Evolutionary conservation across 108 stramenopile species (phyloP).

Genomic region (Skeletonema costatum): DNA sequence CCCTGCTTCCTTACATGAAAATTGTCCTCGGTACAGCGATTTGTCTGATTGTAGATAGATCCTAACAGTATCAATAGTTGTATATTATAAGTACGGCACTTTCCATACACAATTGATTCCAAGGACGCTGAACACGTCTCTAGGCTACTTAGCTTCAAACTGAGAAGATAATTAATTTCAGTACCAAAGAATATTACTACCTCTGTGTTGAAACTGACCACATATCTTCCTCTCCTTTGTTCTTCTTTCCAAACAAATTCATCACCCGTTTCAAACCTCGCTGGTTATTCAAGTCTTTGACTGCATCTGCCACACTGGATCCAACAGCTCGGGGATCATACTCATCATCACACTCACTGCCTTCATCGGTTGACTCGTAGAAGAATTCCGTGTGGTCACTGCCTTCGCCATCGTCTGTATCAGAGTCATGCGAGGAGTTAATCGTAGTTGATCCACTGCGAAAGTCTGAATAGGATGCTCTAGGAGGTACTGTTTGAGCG

Average conservation of each 20-base stretch:
- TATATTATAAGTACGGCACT: too few species aligned
- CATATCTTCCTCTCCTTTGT: not conserved
- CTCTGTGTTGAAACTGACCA: not conserved
- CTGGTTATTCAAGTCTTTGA: slow-evolving; percentile 27
- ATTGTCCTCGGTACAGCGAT: too few species aligned
- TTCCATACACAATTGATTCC: too few species aligned
- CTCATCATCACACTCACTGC: not conserved
- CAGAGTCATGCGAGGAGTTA: not conserved
- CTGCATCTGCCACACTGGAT: slow-evolving; percentile 23
- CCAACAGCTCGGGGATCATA: slow-evolving; percentile 4
- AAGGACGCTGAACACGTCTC: too few species aligned
- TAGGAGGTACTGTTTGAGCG: not conserved
- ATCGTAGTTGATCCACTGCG: not conserved
- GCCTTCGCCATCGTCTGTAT: slow-evolving; percentile 7
- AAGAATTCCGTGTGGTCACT: slow-evolving; percentile 33
- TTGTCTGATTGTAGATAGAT: too few species aligned
- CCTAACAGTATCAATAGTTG: too few species aligned
- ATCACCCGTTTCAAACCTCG: slow-evolving; percentile 3
- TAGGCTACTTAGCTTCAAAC: too few species aligned
- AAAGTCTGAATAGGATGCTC: not conserved
- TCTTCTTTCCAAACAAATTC: slow-evolving; percentile 11
- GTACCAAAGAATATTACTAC: too few species aligned
- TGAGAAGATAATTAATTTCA: too few species aligned
- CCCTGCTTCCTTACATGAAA: too few species aligned
- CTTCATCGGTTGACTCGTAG: slow-evolving; percentile 22